Percentiles rank a stretch among this genome's conserved stretches.
phyloP scores from a whole-genome alignment of 75 land plant species.

The Ceratopteris richardii region DNA sequence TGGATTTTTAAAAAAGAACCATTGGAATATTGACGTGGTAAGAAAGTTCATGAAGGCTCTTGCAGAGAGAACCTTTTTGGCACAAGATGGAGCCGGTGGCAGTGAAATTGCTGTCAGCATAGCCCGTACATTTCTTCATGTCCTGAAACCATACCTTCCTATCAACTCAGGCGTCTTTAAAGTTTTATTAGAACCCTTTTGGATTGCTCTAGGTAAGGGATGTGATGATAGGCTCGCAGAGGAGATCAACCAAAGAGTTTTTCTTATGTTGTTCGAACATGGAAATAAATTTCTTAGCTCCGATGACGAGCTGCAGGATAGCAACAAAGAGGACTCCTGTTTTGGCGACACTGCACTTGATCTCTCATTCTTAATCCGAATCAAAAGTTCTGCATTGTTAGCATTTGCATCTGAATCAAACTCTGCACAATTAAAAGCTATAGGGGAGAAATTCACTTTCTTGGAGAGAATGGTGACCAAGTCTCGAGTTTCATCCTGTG shows the following conservation, averaged over 20 bases:
- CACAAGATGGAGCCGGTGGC: constrained; percentile 12
- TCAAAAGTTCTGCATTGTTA: constrained; percentile 19
- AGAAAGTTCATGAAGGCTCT: constrained; percentile 32
- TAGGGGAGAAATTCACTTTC: constrained; percentile 18
- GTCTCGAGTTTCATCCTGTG: too few relatives aligned
- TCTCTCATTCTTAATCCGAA: neutral
- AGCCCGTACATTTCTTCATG: constrained; percentile 21
- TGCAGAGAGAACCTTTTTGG: constrained; percentile 22
- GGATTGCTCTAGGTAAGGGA: constrained; percentile 12
- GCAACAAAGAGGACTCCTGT: neutral
- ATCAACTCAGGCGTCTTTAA: constrained; percentile 11
- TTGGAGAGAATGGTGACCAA: constrained; percentile 13
- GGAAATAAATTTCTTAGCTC: constrained; percentile 12
- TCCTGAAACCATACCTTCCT: constrained; percentile 22
- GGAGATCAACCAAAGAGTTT: constrained; percentile 20
- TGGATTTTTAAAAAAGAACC: constrained; percentile 15
- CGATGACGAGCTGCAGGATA: constrained; percentile 9
- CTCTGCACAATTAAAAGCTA: constrained; percentile 12
- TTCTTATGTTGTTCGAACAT: constrained; percentile 20
- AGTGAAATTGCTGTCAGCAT: constrained; percentile 19
- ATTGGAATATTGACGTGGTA: constrained; percentile 23
- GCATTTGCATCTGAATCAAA: constrained; percentile 19
- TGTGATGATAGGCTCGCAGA: constrained; percentile 19
- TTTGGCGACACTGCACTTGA: constrained; percentile 18
- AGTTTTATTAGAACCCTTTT: constrained; percentile 35